Evolutionary conservation across 108 stramenopile genomes (phyloP).

Genomic region (Nitzschia sp.): DNA sequence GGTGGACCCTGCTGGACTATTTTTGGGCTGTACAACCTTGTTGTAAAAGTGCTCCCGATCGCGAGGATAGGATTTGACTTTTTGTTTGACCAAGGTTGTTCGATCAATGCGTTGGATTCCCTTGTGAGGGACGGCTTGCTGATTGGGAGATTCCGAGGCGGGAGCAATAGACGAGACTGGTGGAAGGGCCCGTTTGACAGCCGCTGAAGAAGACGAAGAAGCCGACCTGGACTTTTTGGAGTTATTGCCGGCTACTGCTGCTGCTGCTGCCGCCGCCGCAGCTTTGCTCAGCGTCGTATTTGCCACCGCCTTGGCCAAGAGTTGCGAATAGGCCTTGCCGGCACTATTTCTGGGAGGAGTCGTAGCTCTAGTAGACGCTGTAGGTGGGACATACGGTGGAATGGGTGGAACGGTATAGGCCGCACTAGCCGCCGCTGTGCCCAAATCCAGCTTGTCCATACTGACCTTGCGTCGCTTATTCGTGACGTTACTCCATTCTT

Average conservation of each 20-base stretch:
- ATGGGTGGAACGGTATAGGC: too few relatives aligned
- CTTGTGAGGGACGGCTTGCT: conserved; percentile 8
- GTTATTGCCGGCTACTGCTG: background rate
- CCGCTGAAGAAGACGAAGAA: background rate
- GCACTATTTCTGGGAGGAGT: background rate
- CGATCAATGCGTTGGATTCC: conserved; percentile 20
- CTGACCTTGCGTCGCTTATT: conserved; percentile 9
- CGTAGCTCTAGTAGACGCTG: too few relatives aligned
- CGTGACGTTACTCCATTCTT: background rate
- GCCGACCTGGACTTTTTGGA: background rate
- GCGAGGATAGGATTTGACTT: conserved; percentile 44
- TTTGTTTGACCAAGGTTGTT: conserved; percentile 36
- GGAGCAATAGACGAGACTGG: background rate
- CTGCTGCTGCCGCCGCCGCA: background rate
- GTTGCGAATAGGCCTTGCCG: background rate
- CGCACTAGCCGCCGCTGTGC: too few relatives aligned
- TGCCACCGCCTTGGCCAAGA: background rate
- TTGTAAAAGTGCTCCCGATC: conserved; percentile 51
- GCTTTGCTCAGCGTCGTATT: background rate
- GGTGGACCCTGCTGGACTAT: too few relatives aligned
- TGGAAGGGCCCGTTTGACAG: background rate
- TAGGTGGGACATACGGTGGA: too few relatives aligned
- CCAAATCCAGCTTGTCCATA: conserved; percentile 2
- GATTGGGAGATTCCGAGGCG: background rate
- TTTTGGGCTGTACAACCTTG: conserved; percentile 35